Evolutionary conservation across 2,329 filamentous ascomycete species (phyloP).

Genomic region (Pseudogymnoascus sp.): DNA sequence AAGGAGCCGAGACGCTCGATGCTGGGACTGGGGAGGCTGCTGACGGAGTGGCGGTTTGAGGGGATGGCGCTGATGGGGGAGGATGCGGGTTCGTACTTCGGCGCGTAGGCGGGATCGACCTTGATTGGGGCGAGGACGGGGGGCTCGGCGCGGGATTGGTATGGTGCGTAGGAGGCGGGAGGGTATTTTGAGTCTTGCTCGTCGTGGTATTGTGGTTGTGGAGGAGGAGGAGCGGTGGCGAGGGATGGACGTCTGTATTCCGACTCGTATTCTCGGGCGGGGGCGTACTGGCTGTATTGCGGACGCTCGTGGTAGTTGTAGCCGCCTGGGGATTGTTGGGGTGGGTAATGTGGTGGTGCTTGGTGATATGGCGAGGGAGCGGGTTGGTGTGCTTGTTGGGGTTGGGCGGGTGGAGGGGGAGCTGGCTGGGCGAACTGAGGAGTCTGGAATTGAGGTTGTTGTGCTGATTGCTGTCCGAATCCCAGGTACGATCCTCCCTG

Average conservation of each 20-base stretch:
- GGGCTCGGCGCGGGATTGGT: neutral
- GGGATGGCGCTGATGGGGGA: constrained; percentile 20
- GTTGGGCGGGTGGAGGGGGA: constrained; percentile 15
- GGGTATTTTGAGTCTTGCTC: neutral
- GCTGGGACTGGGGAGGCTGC: neutral
- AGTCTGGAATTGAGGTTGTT: constrained; percentile 13
- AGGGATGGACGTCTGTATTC: constrained; percentile 16
- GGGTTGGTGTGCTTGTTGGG: constrained; percentile 19
- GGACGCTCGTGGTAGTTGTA: constrained; percentile 12
- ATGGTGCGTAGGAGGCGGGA: neutral
- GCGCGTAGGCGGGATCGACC: constrained; percentile 9
- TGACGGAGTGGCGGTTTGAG: constrained; percentile 9
- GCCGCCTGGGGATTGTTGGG: neutral
- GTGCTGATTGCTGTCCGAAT: neutral
- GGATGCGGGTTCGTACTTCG: constrained; percentile 16
- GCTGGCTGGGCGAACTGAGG: constrained; percentile 22
- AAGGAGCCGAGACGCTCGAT: neutral
- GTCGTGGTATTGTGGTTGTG: neutral
- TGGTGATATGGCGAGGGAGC: constrained; percentile 14
- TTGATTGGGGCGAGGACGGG: constrained; percentile 13
- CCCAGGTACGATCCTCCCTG: constrained; percentile 14
- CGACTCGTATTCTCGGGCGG: constrained; percentile 10
- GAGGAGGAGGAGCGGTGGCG: neutral
- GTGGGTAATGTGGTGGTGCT: constrained; percentile 8
- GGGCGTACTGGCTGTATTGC: constrained; percentile 3